Evolutionary conservation across 768 basidiomycete species (phyloP).

Genomic region (Kwoniella europaea): DNA sequence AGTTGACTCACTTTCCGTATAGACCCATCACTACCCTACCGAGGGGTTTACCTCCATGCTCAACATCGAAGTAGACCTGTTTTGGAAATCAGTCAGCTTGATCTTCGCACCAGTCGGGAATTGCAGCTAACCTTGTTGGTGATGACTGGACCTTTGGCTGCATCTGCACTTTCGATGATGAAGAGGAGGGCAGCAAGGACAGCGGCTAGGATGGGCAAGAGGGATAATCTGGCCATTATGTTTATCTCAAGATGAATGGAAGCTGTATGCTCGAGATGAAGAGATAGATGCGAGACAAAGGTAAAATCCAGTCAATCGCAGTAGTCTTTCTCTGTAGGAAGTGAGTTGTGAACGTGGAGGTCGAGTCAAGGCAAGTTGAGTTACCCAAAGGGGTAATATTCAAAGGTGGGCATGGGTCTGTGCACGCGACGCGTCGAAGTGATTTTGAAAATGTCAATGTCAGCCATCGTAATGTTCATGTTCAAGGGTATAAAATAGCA

Average conservation of each 20-base stretch:
- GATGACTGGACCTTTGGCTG: constrained; percentile 83
- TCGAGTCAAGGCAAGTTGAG: neutral
- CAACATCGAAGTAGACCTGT: constrained; percentile 88
- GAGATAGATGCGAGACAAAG: neutral
- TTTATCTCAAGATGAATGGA: neutral
- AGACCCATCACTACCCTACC: constrained; percentile 89
- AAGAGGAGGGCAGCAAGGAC: constrained; percentile 56
- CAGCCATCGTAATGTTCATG: neutral
- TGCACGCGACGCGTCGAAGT: constrained; percentile 28
- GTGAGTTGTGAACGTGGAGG: constrained; percentile 13
- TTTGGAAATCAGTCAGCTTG: constrained; percentile 8
- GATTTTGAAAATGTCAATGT: constrained; percentile 3
- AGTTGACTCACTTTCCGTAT: constrained; percentile 73
- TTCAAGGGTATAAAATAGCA: neutral
- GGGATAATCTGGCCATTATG: constrained; percentile 35
- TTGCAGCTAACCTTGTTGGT: constrained; percentile 72
- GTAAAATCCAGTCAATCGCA: no score
- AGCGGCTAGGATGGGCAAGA: constrained; percentile 41
- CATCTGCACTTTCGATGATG: constrained; percentile 63
- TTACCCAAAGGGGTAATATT: neutral
- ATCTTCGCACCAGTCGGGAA: no score
- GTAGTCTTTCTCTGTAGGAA: neutral
- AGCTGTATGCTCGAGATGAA: neutral
- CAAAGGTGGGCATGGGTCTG: neutral
- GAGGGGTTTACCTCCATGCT: constrained; percentile 83